A percentile compares a stretch with the other conserved stretches of the same genome.
phyloP scores from a whole-genome alignment of 257 asterid genomes.

The Nicotiana obtusifolia region DNA sequence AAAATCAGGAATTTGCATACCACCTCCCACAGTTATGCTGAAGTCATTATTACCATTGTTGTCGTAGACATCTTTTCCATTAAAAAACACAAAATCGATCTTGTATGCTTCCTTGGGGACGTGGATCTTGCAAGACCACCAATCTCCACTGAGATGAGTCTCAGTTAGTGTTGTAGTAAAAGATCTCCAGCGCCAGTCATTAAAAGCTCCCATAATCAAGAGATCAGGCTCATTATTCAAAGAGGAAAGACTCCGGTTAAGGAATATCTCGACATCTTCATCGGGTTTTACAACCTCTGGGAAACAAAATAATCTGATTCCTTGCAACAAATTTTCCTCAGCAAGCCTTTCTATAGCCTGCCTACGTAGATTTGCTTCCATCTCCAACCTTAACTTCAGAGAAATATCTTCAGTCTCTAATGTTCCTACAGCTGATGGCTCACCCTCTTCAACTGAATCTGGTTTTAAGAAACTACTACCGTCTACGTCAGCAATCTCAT shows the following conservation, averaged over 20 bases:
- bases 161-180: conserved; percentile 60
- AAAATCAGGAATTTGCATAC: conserved; percentile 66
- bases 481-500: conserved; percentile 15
- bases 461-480: conserved; percentile 20
- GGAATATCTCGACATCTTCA: conserved; percentile 62
- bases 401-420: conserved; percentile 25
- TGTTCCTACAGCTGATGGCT: conserved; percentile 9
- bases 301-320: conserved; percentile 61
- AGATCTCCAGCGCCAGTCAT: conserved; percentile 86
- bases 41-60: conserved; percentile 75
- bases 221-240: conserved; percentile 64
- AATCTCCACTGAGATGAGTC: conserved; percentile 69
- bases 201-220: conserved; percentile 83
- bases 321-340: conserved; percentile 51
- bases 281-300: conserved; percentile 75
- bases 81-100: conserved; percentile 79
- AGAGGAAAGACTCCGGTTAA: conserved; percentile 71
- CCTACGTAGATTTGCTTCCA: conserved; percentile 40
- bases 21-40: conserved; percentile 66
- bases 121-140: conserved; percentile 87
- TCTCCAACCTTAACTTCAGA: conserved; percentile 54
- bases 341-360: conserved; percentile 60
- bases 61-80: conserved; percentile 79
- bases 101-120: conserved; percentile 93
- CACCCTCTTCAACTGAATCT: conserved; percentile 24